Percentiles rank a stretch among this genome's conserved stretches.
phyloP scores from a whole-genome alignment of 164 flowering plant genomes.

The Magnolia sinica region DNA sequence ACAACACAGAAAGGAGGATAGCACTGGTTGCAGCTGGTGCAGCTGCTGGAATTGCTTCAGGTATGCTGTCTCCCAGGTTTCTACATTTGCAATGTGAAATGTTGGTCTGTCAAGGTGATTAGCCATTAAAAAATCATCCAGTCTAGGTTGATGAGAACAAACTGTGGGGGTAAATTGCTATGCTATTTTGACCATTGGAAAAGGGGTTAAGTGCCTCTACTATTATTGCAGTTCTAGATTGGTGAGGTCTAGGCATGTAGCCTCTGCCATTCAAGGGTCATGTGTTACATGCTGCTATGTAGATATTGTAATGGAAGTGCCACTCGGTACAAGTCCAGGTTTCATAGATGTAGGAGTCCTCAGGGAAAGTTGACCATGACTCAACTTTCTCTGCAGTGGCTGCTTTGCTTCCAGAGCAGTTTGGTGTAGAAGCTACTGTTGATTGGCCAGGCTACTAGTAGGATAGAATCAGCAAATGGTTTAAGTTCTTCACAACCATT shows the following conservation, averaged over 20 bases:
- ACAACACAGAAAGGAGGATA: constrained; percentile 89
- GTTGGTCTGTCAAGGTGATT: not conserved
- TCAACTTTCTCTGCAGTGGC: not conserved
- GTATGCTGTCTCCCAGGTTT: constrained; percentile 29
- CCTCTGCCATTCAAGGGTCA: not conserved
- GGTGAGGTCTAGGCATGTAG: not conserved
- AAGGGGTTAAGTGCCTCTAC: not conserved
- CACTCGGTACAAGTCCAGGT: too few relatives aligned
- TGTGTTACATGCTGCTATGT: not conserved
- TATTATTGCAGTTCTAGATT: not conserved
- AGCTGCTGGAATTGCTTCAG: constrained; percentile 98
- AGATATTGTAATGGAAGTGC: too few relatives aligned
- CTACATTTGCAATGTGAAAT: not conserved
- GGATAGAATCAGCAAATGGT: not conserved
- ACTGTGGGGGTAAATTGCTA: too few relatives aligned
- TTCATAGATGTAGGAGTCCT: not conserved
- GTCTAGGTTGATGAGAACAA: too few relatives aligned
- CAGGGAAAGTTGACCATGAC: not conserved
- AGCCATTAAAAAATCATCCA: too few relatives aligned
- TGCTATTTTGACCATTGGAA: too few relatives aligned
- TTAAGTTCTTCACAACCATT: not conserved
- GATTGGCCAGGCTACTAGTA: not conserved
- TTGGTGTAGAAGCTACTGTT: not conserved
- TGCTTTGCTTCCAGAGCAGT: not conserved
- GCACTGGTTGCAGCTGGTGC: constrained; percentile 99